Base-by-base conservation (phyloP, 1,139 yeast species). In the Diutina scorzettiae region DNA sequence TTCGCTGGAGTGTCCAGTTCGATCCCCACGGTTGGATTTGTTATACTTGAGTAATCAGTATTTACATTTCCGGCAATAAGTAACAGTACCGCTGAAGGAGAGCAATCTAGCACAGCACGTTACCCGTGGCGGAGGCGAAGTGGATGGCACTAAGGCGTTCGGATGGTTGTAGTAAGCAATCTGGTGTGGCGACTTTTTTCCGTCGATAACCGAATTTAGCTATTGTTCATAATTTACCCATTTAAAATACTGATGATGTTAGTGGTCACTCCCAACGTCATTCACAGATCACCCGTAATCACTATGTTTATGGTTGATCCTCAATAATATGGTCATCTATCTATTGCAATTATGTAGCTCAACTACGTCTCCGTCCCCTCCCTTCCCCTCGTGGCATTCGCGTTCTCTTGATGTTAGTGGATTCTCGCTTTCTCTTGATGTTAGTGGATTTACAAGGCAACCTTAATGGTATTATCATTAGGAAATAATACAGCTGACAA, bases 51-150 rank as follows among this genome's bases (percentile, higher is more conserved):
- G 39, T 34, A 34, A 21, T 34, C 39, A 23, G 39, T 23, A 23
- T 34, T 23, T 34, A 19, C 23, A 23, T 3, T 34, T 23, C 39
- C 16, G 39, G 39, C 28, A 34, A 34, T 34, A 23, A 34, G 39
- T 34, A 34, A 14, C 39, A 34, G 28, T 23, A 34, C 16, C 39
- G 39, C 39, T 34, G 39, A 23, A 34, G 39, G 39, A 23, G 29
- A 34, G 39, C 29, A 34, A 34, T 34, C 28, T 23, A 34, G 39
- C 39, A 34, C 39, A 34, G 39, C 39, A 34, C 28, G 39, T 14
- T 34, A 34, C 28, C 39, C 39, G 39, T 34, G 39, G 39, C 39
- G 39, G 39, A 34, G 39, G 39, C 39, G 39, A 34, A 34, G 17
- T 21, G 39, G 29, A 34, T 21, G 39, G 19, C 39, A 34, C 28